Evolutionary conservation across 352 stramenopile genomes (phyloP).

Genomic region (Elongisporangium anandrum): DNA sequence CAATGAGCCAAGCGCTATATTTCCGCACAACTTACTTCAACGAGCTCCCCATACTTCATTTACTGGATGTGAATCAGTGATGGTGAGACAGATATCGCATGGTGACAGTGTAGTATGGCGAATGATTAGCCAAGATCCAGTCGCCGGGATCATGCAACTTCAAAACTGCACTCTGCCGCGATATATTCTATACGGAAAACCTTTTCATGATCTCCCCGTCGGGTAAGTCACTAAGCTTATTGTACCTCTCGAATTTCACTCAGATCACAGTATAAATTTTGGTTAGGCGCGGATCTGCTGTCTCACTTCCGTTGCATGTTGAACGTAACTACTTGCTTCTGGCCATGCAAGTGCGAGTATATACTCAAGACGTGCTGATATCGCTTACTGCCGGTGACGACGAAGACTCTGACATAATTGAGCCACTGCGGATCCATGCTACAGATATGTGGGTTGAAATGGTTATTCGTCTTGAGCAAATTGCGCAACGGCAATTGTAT

Average conservation of each 20-base stretch:
- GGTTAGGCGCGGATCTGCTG: conserved; percentile 13
- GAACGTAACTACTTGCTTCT: conserved; percentile 5
- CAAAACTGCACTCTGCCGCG: conserved; percentile 48
- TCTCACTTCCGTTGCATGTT: conserved; percentile 7
- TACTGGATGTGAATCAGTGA: conserved; percentile 12
- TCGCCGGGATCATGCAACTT: conserved; percentile 38
- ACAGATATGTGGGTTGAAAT: conserved; percentile 50
- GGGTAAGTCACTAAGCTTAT: conserved; percentile 24
- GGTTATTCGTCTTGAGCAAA: conserved; percentile 24
- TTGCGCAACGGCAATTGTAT: conserved; percentile 5
- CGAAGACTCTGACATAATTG: conserved; percentile 18
- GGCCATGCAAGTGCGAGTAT: conserved; percentile 27
- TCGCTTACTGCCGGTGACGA: conserved; percentile 18
- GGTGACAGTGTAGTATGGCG: conserved; percentile 10
- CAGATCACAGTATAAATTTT: no score
- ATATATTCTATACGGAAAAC: conserved; percentile 31
- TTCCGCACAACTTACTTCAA: conserved; percentile 51
- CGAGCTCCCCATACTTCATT: conserved; percentile 40
- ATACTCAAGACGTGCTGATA: conserved; percentile 37
- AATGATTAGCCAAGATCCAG: conserved; percentile 29
- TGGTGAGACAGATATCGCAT: conserved; percentile 6
- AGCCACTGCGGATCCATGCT: conserved; percentile 35
- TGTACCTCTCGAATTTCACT: no score
- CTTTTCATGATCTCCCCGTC: conserved; percentile 33
- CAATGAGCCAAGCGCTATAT: conserved; percentile 11